Base-by-base conservation (phyloP, 2,329 filamentous ascomycete genomes). In the Fusarium guadeloupense region DNA sequence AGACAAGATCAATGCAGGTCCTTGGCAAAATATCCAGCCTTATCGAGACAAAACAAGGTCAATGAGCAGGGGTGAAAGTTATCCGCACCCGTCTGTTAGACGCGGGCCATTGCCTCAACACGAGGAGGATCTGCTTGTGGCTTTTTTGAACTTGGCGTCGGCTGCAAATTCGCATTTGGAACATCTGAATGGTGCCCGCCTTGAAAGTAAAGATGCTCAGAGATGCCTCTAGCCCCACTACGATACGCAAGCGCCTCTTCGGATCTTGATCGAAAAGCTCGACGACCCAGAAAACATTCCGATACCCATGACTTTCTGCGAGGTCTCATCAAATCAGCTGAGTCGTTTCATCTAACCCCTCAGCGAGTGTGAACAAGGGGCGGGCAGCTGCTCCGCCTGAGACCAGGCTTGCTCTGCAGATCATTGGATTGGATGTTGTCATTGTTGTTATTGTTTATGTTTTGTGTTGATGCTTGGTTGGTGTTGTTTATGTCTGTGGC, bases 141-240 rank as follows among this genome's bases (percentile, higher is more conserved):
- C 61, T 66, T 59, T n/a, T 59, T 44, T 42, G 28, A 41, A 43
- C 41, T 56, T 54, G 56, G 54, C 52, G 61, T 42, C 48, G n/a
- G 39, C 46, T 64, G 59, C 47, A 64, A 66, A 62, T 59, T 64
- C 53, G 54, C 64, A 54, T 66, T 40, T 61, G 38, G 48, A 64
- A 59, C 57, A 59, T 66, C 41, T 71, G 66, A 69, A 69, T 69
- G 69, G 61, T 66, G 70, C 66, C 68, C 59, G 66, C 62, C 63
- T 69, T 64, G 56, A 45, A 52, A 54, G 48, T 28, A 51, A 42
- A 54, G 48, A 44, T 41, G 61, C 51, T 62, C 47, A 20, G 39
- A 51, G 40, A 59, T 39, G 40, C 41, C 53, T 48, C 40, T 26
- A 31, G 45, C 51, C 56, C 68, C 68, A 62, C 68, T 35, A 35